Base-by-base conservation (phyloP, 2,329 filamentous ascomycete species). In the Aspergillus udagawae region DNA sequence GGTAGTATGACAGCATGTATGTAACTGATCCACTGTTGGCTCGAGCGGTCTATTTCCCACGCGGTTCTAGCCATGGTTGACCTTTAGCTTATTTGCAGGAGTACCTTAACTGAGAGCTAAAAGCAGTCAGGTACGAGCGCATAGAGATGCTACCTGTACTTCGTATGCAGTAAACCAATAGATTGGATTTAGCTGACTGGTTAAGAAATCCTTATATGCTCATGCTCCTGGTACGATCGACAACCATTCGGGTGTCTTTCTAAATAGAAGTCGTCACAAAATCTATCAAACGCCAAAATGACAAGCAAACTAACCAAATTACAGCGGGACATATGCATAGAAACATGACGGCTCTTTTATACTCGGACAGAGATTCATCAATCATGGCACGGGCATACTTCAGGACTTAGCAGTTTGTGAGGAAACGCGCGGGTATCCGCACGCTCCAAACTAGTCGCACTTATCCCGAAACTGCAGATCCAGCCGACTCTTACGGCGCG, bases 391-490 rank as follows among this genome's bases (percentile, higher is more conserved):
- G 23, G 21, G 12, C 27, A 27, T 27, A 23, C 44, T 47, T 25
- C 44, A 17, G 5, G 21, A 25, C 8, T 14, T 14, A 14, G 44
- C 23, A 12, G 44, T 23, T 10, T 27, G 6, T 27, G 44, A 47
- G 21, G 12, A 23, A 47, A 47, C 23, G 21, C 21, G 21, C 21
- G 5, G 20, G 23, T 47, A 47, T 47, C 23, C 21, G 21, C 44
- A 23, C 12, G 5, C 44, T 29, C 45, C 4, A 51, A 48, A 12
- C 44, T 20, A n/a, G 25, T 49, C 25, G 55, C 35, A 60, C 1
- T 51, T 51, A 51, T 63, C 57, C 21, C 61, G 62, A 29, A 54
- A 48, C 7, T 61, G 60, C 21, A 57, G 41, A 50, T 66, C 65
- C 17, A 63, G 65, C 55, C 67, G 54, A 25, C 54, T 52, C 41